phyloP scores from a whole-genome alignment of 805 yeast genomes.

The Starmerella riodocensis region DNA sequence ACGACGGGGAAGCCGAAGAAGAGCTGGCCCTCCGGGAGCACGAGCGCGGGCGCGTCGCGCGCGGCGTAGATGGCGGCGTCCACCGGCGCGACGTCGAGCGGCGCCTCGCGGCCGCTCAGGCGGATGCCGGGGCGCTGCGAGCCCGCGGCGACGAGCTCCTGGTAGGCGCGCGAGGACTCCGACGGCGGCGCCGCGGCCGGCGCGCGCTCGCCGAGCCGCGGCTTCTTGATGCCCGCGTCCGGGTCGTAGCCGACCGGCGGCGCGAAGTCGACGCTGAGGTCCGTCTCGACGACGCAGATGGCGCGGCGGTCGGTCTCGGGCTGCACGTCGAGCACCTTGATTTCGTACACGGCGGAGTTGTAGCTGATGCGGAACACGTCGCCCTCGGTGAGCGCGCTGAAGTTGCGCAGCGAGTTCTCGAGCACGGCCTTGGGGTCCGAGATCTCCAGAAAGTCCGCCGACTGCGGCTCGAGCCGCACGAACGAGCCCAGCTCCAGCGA shows the following conservation, averaged over 20 bases:
- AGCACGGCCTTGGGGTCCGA: slow-evolving; percentile 93
- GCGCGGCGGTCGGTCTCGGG: slow-evolving; percentile 57
- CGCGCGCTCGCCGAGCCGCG: slow-evolving; percentile 4
- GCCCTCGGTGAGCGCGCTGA: slow-evolving; percentile 70
- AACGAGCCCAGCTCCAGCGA: slow-evolving; percentile 77
- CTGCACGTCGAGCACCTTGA: slow-evolving; percentile 74
- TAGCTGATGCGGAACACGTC: slow-evolving; percentile 78
- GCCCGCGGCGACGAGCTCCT: slow-evolving; percentile 1
- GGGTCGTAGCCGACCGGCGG: slow-evolving; percentile 98
- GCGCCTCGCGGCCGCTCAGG: slow-evolving; percentile 18
- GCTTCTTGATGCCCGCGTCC: slow-evolving; percentile 33
- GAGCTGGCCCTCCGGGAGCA: slow-evolving; percentile 69
- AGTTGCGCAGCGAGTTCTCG: slow-evolving; percentile 81
- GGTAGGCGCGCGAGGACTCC: slow-evolving; percentile 6
- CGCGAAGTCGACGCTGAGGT: slow-evolving; percentile 92
- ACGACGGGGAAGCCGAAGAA: slow-evolving; percentile 85
- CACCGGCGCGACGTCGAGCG: slow-evolving; percentile 14
- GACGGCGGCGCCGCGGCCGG: slow-evolving; percentile 1
- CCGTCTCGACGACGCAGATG: slow-evolving; percentile 92
- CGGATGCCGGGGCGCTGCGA: slow-evolving; percentile 10
- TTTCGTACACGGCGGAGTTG: slow-evolving; percentile 63
- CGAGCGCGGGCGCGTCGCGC: slow-evolving; percentile 47
- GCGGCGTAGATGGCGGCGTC: slow-evolving; percentile 18
- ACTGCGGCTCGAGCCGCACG: slow-evolving; percentile 91
- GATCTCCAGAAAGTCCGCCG: slow-evolving; percentile 82